Evolutionary conservation across 257 asterid species (phyloP), one percentile per base, ranked within the genome.

Genomic region (Nicotiana otophora): DNA sequence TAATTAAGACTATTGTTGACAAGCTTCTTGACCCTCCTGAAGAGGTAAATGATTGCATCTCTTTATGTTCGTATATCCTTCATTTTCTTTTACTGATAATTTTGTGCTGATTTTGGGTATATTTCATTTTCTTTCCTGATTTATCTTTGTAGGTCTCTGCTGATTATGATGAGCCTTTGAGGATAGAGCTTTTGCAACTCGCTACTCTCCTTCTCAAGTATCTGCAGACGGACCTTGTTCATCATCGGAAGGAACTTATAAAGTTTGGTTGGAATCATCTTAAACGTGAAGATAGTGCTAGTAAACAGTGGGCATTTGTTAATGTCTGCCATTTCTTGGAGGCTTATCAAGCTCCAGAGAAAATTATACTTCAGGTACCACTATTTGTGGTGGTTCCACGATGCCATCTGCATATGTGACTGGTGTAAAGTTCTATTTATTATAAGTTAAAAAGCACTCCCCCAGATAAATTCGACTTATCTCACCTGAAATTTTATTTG

Each of bases 281-380:
- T 82, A 96, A 96, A 88, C 98, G 99, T 10, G 99, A 96, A 90
- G 99, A 96, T 81, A 94, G 98, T 91, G 98, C 98, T 75, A 96
- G 99, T 86, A 96, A 96, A 89, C 99, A 96, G 92, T 96, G 99
- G 99, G 99, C 99, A 53, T 96, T 96, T 91, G 99, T 96, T 83
- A 96, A 96, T 86, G 99, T 96, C 62, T 96, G 99, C 88, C 99
- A 96, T 92, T 96, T 96, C 84, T 85, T 96, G 89, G 99, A 96
- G 91, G 99, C 99, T 7, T 96, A 96, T 89, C 99, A 96, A 88
- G 99, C 99, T 62, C 99, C 99, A 51, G 99, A 96, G 90, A 96
- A 96, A 89, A 96, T 96, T 83, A 96, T 96, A 83, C 88, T 96
- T 79, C 99, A 96, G 99, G 99, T 96, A 81, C 67, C 54, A 30